Conservation (phyloP, 1,139 yeast genomes). For the Blastobotrys aristatus region DNA sequence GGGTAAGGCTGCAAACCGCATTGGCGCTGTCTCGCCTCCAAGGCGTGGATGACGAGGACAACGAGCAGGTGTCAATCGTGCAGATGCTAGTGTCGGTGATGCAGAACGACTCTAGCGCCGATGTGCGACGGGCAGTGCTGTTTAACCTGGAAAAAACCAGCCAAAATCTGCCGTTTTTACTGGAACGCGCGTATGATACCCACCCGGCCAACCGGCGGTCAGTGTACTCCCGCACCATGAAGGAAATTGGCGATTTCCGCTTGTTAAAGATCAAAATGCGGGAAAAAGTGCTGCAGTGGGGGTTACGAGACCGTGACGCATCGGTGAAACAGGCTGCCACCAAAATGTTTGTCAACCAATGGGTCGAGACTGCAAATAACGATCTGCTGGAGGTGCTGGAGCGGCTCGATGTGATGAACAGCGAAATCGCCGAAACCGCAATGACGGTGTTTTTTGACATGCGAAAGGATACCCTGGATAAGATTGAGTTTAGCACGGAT, state of each 20-base stretch:
- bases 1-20: conserved; percentile 77
- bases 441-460: conserved; percentile 57
- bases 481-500: conserved; percentile 50
- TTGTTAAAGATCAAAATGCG: conserved; percentile 55
- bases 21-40: conserved; percentile 78
- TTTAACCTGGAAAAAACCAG: conserved; percentile 57
- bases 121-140: conserved; percentile 82
- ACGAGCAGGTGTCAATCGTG: conserved; percentile 36
- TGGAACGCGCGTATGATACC: conserved; percentile 80
- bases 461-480: conserved; percentile 57
- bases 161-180: conserved; percentile 51
- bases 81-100: conserved; percentile 50
- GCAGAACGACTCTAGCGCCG: conserved; percentile 79
- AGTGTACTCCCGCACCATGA: conserved; percentile 64
- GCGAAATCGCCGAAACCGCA: conserved; percentile 57
- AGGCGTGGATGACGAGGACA: conserved; percentile 45
- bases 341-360: conserved; percentile 60
- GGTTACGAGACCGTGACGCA: conserved; percentile 79
- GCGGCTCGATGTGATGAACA: conserved; percentile 60
- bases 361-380: conserved; percentile 67
- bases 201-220: conserved; percentile 67
- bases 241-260: conserved; percentile 64
- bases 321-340: conserved; percentile 67
- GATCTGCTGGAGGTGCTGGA: conserved; percentile 71
- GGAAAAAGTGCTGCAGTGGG: conserved; percentile 72